These are phyloP conservation scores for Talaromyces wortmannii DNA, from an alignment of 495 filamentous ascomycete species.

Conservation along the genomic window DNA sequence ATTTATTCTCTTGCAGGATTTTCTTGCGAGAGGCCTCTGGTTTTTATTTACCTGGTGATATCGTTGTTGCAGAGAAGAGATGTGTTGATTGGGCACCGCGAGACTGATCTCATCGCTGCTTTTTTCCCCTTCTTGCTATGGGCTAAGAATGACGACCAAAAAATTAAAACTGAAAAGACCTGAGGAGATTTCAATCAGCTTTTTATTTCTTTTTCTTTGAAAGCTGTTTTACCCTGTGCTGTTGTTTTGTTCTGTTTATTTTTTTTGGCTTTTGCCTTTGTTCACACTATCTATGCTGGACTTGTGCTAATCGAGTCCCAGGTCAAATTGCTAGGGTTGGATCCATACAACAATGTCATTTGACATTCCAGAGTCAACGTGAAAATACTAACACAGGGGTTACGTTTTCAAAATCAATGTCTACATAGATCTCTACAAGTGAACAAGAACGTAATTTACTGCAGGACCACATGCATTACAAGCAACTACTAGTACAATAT, in stretches of 20 bases:
- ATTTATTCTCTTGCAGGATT: conserved; percentile 1
- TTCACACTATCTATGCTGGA: no score
- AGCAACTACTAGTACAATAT: background rate
- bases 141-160: conserved; percentile 37
- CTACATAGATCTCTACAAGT: no score
- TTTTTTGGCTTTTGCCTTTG: no score
- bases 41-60: conserved; percentile 9
- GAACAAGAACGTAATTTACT: no score
- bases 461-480: background rate
- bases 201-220: background rate
- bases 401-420: no score
- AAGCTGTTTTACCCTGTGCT: background rate
- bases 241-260: background rate
- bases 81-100: conserved; percentile 3
- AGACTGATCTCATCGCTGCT: background rate
- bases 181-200: conserved; percentile 40
- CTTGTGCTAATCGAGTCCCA: no score
- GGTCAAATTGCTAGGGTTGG: no score
- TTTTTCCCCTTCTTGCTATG: background rate
- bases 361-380: no score
- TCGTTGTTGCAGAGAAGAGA: conserved; percentile 3
- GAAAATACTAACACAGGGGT: no score
- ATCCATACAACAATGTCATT: no score
- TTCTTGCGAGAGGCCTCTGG: conserved; percentile 8
- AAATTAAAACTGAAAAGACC: conserved; percentile 51